Evolutionary conservation across 1,284 basidiomycete species (phyloP), one percentile per base, ranked within the genome.

Genomic region (Rhodotorula sp.): DNA sequence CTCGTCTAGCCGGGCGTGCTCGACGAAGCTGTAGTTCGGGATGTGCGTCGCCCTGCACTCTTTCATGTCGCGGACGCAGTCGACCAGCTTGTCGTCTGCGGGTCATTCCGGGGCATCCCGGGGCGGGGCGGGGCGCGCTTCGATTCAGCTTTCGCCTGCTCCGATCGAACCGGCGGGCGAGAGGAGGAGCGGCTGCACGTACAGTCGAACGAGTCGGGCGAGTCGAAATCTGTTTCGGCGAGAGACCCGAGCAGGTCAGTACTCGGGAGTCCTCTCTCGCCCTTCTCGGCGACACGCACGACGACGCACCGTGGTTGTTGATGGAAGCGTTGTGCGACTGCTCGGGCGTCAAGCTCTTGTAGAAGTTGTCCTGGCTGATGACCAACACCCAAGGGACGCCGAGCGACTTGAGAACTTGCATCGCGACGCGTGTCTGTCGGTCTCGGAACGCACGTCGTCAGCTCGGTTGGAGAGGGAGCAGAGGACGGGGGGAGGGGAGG

Each of bases 341-440:
- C 77, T 94, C 91, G 1, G 85, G 83, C 0, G 85, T 85, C 75
- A 94, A 90, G 40, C 83, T 82, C 76, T 89, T 91, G 82, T 99
- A 98, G 81, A 98, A 99, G 76, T 91, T 90, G 80, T 98, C 94
- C 81, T 92, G 91, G 37, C 90, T 92, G 61, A 96, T 81, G 75
- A 96, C 94, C 59, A 94, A 86, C 53, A 95, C 89, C 31, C 90
- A 90, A 0, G 93, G 92, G 58, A 94, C 89, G 22, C 87, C 89
- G 55, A 94, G 84, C 0, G 88, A 84, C 67, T 87, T 86, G 52
- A 94, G 86, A 59, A 96, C 92, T 76, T 92, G 88, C 69, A 88
- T 85, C 13, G 94, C 92, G n/a, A 96, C 93, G 77, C 91, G 88
- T 11, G 93, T 95, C 92, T 94, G 76, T 24, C 24, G 52, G 55